Base-by-base conservation (phyloP, 2,329 filamentous ascomycete species). In the Claviceps fusiformis region DNA sequence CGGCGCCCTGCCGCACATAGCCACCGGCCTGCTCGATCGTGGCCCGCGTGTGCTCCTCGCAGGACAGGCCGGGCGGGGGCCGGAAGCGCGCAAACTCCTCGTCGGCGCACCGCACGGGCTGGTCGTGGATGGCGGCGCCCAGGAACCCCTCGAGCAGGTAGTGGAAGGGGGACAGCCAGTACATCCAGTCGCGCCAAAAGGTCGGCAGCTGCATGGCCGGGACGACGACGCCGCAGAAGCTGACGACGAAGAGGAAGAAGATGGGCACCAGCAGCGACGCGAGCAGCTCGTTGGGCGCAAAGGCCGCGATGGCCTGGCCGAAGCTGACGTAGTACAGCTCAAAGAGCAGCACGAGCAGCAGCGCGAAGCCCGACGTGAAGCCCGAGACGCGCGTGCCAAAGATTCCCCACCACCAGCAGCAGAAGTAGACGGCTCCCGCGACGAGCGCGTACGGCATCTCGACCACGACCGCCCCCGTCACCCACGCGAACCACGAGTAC, bases 401-500 rank as follows among this genome's bases (percentile, higher is more conserved):
- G 17, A 72, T 64, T 0, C 71, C 71, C 68, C 71, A 75, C 70
- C 71, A 85, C 83, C 82, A 87, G 61, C 79, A 80, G 58, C 63
- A 64, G 45, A 64, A 70, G 59, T 70, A 70, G 1, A 70, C 54
- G 0, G 76, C 80, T 0, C 82, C 86, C 0, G 82, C 80, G 4
- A 87, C 65, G 13, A 89, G 70, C 0, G 79, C 77, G 60, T 87
- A 89, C 0, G 87, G 87, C 0, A 90, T 73, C 66, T 91, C 87
- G 17, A 79, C 82, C 0, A 88, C 60, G 5, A 89, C 77, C 1
- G 79, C 77, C 0, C 79, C 83, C 2, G 81, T 82, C 0, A 80
- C 78, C 68, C 86, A 88, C 0, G 86, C 84, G 15, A 79, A 69
- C 86, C 87, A 90, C 1, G 80, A 83, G 69, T 92, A 93, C 31